Conservation (phyloP, 2,329 filamentous ascomycete genomes). For the Aureobasidium lini region DNA sequence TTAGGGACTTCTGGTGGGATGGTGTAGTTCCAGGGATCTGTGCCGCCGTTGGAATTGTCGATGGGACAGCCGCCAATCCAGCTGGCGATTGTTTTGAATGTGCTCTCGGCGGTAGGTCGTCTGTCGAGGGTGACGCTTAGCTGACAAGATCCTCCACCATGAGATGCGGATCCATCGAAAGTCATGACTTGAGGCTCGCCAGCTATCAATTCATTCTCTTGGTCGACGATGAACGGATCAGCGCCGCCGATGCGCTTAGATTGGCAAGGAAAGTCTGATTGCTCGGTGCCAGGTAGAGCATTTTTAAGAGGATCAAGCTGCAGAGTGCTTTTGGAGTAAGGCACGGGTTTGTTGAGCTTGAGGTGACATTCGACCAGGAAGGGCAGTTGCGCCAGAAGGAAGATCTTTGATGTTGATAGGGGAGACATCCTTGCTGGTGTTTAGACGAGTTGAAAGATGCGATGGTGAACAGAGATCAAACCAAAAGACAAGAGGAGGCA, state of each 20-base stretch:
- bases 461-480: neutral
- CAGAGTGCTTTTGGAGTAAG: constrained; percentile 48
- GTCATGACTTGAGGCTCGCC: constrained; percentile 35
- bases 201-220: constrained; percentile 36
- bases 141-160: constrained; percentile 94
- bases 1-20: constrained; percentile 65
- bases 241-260: constrained; percentile 31
- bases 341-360: constrained; percentile 60
- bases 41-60: constrained; percentile 43
- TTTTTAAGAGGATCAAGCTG: constrained; percentile 58
- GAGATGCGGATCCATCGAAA: constrained; percentile 67
- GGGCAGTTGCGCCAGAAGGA: constrained; percentile 7
- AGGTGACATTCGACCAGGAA: constrained; percentile 61
- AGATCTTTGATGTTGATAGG: neutral
- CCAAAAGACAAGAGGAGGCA: neutral
- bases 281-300: constrained; percentile 36
- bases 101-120: constrained; percentile 54
- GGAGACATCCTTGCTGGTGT: neutral
- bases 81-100: constrained; percentile 85
- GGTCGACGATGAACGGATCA: constrained; percentile 59
- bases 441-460: neutral
- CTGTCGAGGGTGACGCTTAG: constrained; percentile 77
- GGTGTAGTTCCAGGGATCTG: constrained; percentile 52
- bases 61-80: constrained; percentile 77
- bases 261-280: constrained; percentile 70